phyloP scores from a whole-genome alignment of 345 rosid genomes.

The Populus simonii region DNA sequence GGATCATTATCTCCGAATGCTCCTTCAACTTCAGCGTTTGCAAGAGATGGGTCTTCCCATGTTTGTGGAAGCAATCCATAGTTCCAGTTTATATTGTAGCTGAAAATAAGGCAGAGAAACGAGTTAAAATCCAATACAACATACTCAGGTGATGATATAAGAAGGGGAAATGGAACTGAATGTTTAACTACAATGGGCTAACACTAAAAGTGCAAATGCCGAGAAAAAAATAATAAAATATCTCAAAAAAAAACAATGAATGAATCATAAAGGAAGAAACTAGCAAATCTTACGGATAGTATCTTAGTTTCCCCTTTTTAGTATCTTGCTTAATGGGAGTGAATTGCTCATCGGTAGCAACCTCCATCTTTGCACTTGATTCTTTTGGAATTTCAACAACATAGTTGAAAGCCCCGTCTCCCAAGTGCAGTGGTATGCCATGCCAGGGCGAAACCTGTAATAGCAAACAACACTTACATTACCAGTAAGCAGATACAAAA shows the following conservation, averaged over 20 bases:
- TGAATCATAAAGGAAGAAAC: neutral
- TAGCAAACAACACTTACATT: neutral
- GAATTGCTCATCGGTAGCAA: conserved; percentile 84
- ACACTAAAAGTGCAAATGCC: neutral
- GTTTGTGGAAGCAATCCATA: conserved; percentile 98
- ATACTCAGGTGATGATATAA: neutral
- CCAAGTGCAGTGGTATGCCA: conserved; percentile 77
- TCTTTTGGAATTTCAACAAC: conserved; percentile 90
- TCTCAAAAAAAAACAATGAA: neutral
- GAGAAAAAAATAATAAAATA: neutral
- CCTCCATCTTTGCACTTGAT: conserved; percentile 95
- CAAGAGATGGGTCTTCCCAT: conserved; percentile 93
- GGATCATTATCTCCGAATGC: conserved; percentile 96
- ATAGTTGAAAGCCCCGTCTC: conserved; percentile 78
- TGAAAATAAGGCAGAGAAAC: conserved; percentile 12
- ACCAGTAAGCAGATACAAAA: neutral
- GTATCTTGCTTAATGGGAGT: conserved; percentile 95
- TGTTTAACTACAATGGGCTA: neutral
- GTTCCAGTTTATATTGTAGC: conserved; percentile 95
- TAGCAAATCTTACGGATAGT: conserved; percentile 55
- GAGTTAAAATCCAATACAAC: neutral
- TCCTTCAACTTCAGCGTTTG: conserved; percentile 82
- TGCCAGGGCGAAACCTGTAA: conserved; percentile 94
- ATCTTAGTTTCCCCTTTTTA: conserved; percentile 68
- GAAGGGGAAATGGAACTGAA: neutral